These are phyloP conservation scores for Chlamydomonas sphaeroides DNA, from an alignment of 139 green algal species.

Conservation along the genomic window DNA sequence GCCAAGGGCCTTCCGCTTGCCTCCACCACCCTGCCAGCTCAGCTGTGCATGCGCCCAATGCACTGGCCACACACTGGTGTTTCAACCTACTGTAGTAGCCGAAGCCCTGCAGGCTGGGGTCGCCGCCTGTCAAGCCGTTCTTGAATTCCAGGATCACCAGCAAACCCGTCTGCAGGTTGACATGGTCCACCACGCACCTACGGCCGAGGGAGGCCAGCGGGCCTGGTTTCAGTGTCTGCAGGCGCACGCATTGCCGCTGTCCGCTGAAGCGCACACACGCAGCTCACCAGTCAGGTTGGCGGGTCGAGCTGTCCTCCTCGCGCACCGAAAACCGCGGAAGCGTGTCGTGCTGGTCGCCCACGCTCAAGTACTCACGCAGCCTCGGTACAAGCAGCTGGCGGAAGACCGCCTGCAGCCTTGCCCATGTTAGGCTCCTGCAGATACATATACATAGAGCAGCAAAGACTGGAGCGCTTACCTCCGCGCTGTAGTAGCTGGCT, in stretches of 20 bases:
- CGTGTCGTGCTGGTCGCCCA: background rate
- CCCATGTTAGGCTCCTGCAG: background rate
- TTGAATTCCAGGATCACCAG: background rate
- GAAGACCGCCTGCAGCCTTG: background rate
- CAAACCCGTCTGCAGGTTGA: background rate
- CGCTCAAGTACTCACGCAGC: background rate
- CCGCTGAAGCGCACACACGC: background rate
- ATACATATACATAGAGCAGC: background rate
- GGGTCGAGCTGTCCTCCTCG: background rate
- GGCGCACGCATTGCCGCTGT: background rate
- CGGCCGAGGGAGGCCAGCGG: background rate
- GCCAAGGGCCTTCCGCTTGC: background rate
- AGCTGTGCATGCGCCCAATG: background rate
- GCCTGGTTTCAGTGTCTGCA: background rate
- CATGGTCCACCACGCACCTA: background rate
- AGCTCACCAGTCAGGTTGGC: background rate
- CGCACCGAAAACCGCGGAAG: background rate
- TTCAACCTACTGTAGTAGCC: conserved; percentile 8
- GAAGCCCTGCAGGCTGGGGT: background rate
- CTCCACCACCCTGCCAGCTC: background rate
- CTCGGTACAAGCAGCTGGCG: background rate
- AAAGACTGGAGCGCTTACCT: background rate
- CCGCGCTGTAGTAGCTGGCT: background rate
- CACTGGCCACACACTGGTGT: background rate
- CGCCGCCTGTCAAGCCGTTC: background rate